Evolutionary conservation across 441 rosid species (phyloP), one percentile per base, ranked within the genome.

Genomic region (Erodium trifolium): DNA sequence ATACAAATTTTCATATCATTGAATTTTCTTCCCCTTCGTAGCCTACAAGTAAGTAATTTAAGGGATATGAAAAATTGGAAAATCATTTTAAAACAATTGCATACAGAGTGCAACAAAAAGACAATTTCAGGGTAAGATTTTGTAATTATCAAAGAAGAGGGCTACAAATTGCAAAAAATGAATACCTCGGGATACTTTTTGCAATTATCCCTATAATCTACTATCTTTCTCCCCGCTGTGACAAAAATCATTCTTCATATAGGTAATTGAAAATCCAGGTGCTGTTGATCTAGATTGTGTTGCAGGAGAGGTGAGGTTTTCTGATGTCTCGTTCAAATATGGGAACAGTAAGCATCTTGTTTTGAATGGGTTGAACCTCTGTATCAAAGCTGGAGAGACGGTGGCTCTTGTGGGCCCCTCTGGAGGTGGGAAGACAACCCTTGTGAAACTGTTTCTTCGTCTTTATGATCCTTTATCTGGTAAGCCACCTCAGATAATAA

Each of bases 341-440:
- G 80, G 77, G 3, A 86, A 86, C 66, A 73, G 79, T 39, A 74
- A 75, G 77, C 85, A 87, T 53, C 86, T 80, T 11, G 72, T 93
- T 78, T 74, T 93, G 67, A 86, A 89, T 69, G 75, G 84, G 63
- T 34, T 91, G 79, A 86, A 82, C 82, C 89, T 93, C 77, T 96
- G 86, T 78, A 77, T 93, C 65, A 81, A 76, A 82, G 94, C 94
- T 72, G 98, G 98, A 73, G 98, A 93, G 85, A 91, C 91, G 63
- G 73, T 90, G 68, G 97, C 98, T 62, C 78, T 93, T 67, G 87
- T 88, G 65, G 97, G 98, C 39, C 97, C 93, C 72, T 93, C 98
- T 68, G 98, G 98, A 70, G 98, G 97, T 72, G 98, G 98, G 67
- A 93, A 93, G 86, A 88, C 98, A 37, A 91, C 98, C 11, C 85